Evolutionary conservation across 306 rosid genomes (phyloP), one percentile per base, ranked within the genome.

Genomic region (Castanospermum australe): DNA sequence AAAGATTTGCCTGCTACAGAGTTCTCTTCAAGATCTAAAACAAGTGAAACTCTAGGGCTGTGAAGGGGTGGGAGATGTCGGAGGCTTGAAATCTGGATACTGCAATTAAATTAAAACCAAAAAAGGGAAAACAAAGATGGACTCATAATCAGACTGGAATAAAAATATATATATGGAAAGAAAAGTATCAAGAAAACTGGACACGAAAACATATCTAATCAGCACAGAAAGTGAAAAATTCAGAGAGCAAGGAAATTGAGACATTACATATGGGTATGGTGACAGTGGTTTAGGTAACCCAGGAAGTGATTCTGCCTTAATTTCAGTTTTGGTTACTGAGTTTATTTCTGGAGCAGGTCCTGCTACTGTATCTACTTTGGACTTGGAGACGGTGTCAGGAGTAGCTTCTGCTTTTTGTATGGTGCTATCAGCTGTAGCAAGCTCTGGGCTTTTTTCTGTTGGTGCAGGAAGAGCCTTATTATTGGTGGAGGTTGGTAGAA

Each of bases 21-120:
- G 76, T 62, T 65, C 52, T 55, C 55, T 64, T 71, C 41, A 54
- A 51, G 77, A 76, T 65, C 9, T 60, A 65, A 36, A 68, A 61
- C 62, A 84, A 77, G 52, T 44, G 54, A 61, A 84, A 61, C 67
- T 85, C 88, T 91, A 93, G 22, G 99, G 98, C 89, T 88, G 92
- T 6, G 99, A 87, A 15, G 99, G 99, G 8, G 90, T 66, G 32
- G 99, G 99, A 71, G 99, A 96, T 67, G 99, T 56, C 25, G 99
- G 98, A 57, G 99, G 99, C 90, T 90, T 95, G 84, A 89, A 92
- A 88, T 95, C 99, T 12, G 99, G 98, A 88, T 95, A 95, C 99
- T 95, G 95, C 86, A 83, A 62, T 28, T 74, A 82, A 38, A 51
- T 15, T 38, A n/a, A n/a, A n/a, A n/a, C n/a, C n/a, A n/a, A n/a